Evolutionary conservation across 1,284 basidiomycete genomes (phyloP), one percentile per base, ranked within the genome.

Genomic region (Pisolithus thermaeus): DNA sequence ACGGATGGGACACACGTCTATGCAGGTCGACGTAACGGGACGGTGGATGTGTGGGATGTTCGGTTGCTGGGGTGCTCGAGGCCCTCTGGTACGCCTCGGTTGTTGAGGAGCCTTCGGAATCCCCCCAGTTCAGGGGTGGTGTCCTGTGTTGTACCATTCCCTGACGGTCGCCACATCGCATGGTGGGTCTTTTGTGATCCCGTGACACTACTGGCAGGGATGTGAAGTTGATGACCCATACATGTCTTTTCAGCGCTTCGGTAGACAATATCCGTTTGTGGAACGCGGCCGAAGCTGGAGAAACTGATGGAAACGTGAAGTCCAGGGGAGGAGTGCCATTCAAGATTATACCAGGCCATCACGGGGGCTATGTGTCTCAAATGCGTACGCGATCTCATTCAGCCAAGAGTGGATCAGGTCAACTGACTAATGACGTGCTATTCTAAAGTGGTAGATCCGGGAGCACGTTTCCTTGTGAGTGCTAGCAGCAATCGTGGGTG

Each of bases 331-430:
- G 84, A 7, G 84, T 86, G 18, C 88, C 88, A 57, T 97, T 97
- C 77, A 93, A 93, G 70, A 97, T 98, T 56, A 91, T 99, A 37
- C 90, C 94, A 4, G 96, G 96, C 0, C 95, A 98, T 70, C 92
- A 97, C 70, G 94, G 95, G 28, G 95, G 93, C 2, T 90, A 86
- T 54, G 81, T 97, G 16, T 96, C 92, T 4, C 87, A 90, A 59
- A 90, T 97, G 81, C 68, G 92, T 95, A 69, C 64, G 87, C 5
- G 49, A 48, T 32, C 40, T 47, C 48, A 47, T 56, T 56, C 36
- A 36, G 57, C 37, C 52, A 30, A 28, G 57, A 42, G 45, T 49
- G 47, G 9, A 14, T 40, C n/a, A 35, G 42, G 52, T 57, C 54
- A 56, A 57, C 58, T 56, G 61, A 57, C 56, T 56, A 49, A 56